Evolutionary conservation across 768 basidiomycete species (phyloP), one percentile per base, ranked within the genome.

Genomic region (Russula virescens): DNA sequence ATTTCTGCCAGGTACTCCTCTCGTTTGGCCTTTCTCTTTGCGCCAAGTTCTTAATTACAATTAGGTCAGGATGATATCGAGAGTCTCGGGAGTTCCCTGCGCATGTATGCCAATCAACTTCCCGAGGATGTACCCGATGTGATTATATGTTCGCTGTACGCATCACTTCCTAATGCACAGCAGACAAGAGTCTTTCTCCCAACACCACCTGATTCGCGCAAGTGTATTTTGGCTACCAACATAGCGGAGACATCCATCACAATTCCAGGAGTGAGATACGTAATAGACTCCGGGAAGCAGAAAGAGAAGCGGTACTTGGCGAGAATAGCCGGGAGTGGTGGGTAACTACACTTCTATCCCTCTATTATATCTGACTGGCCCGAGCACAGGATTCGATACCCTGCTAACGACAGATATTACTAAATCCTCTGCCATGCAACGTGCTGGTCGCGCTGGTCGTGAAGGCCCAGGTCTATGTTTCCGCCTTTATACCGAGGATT

Each of bases 221-320:
- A 98, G 74, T 90, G 94, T 74, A 93, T 99, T 65, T 79, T 99
- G 43, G 89, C 97, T 2, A 99, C 97, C 19, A 99, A 98, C 74
- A 95, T 99, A 62, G 97, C 97, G 13, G 97, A 99, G 74, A 98
- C 97, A 0, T 92, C 90, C 14, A 93, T 99, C 71, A 98, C 97
- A 16, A 97, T 99, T 70, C 94, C 95, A 3, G 94, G 94, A 0
- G 87, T 99, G 60, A 88, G 84, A 69, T 98, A 91, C 73, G 95
- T 99, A 8, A 91, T 99, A 43, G 97, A 99, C 74, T 89, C 93
- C 0, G 97, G 97, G 2, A 89, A 94, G 73, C 91, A 89, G 71
- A 99, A 98, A 73, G 95, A 98, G 76, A 97, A 96, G 75, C 81
- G 88, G 63, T 94, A 88, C 71, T 73, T 96, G 23, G 83, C 87